phyloP scores from a whole-genome alignment of 148 eudicot species.

The Chenopodium quinoa region DNA sequence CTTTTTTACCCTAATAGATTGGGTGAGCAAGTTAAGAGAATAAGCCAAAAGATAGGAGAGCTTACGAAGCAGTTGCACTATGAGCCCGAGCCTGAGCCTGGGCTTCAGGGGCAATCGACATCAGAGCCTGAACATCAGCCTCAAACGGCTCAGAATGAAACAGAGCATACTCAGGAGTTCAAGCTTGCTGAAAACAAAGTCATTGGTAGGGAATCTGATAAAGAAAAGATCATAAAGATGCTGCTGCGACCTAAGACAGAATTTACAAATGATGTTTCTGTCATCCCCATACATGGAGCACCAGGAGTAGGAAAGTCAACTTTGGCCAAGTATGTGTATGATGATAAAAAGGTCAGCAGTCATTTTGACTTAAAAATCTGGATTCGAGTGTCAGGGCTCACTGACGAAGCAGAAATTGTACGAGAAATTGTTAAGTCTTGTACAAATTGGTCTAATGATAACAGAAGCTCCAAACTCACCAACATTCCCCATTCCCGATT shows the following conservation, averaged over 20 bases:
- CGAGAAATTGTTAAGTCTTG: conserved; percentile 22
- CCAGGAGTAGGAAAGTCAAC: conserved; percentile 31
- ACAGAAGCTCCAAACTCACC: not conserved
- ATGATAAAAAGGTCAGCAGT: conserved; percentile 19
- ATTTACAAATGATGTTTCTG: not conserved
- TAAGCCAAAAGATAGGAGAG: conserved; percentile 1
- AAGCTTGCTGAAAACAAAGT: not conserved
- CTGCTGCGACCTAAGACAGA: not conserved
- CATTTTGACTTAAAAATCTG: conserved; percentile 29
- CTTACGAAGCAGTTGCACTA: not conserved
- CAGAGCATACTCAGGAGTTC: not conserved
- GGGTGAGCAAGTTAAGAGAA: not conserved
- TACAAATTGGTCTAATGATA: conserved; percentile 12
- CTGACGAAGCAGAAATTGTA: conserved; percentile 20
- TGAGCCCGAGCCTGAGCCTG: not conserved
- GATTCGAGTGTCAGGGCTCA: conserved; percentile 15
- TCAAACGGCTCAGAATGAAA: not conserved
- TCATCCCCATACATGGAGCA: conserved; percentile 16
- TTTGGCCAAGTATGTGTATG: conserved; percentile 18
- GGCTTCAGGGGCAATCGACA: too few relatives aligned
- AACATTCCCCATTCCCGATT: not conserved
- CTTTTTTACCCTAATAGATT: not conserved
- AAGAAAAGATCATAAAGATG: conserved; percentile 7
- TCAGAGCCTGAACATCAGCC: too few relatives aligned
- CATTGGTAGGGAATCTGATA: conserved; percentile 12